Percentiles rank a stretch among this genome's conserved stretches.
These are phyloP conservation scores for Calonectria pseudoreteaudii DNA, from an alignment of 2,329 filamentous ascomycete species.

Conservation along the genomic window DNA sequence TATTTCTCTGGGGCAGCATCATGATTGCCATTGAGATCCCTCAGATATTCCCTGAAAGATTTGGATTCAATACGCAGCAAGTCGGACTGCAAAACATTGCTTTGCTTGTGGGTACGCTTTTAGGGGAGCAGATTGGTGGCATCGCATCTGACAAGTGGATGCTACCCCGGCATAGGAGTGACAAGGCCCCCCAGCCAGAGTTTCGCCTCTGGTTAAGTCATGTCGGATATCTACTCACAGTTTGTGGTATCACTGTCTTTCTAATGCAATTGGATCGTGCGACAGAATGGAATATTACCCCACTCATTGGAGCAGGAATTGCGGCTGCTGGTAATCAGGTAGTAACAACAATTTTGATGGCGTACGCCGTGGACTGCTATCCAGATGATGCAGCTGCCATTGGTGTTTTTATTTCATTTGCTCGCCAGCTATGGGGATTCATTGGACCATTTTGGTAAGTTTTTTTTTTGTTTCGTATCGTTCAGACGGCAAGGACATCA, in stretches of 20 bases:
- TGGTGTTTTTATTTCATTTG: conserved; percentile 69
- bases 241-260: conserved; percentile 66
- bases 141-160: conserved; percentile 66
- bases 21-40: conserved; percentile 67
- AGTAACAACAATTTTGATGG: conserved; percentile 70
- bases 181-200: conserved; percentile 55
- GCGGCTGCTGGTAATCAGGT: conserved; percentile 68
- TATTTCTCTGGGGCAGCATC: conserved; percentile 59
- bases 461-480: background rate
- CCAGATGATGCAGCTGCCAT: conserved; percentile 63
- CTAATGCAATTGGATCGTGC: conserved; percentile 61
- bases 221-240: conserved; percentile 60
- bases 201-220: conserved; percentile 69
- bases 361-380: conserved; percentile 70
- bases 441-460: background rate
- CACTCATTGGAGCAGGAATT: conserved; percentile 64
- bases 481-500: no score
- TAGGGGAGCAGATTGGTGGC: conserved; percentile 71
- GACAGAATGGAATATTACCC: conserved; percentile 65
- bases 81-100: conserved; percentile 69
- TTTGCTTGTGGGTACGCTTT: conserved; percentile 66
- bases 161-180: conserved; percentile 50
- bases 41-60: conserved; percentile 66
- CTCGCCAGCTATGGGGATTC: conserved; percentile 66
- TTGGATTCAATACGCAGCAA: conserved; percentile 67